Evolutionary conservation across 2,329 filamentous ascomycete species (phyloP), one percentile per base, ranked within the genome.

Genomic region (Pseudocercospora ulei): DNA sequence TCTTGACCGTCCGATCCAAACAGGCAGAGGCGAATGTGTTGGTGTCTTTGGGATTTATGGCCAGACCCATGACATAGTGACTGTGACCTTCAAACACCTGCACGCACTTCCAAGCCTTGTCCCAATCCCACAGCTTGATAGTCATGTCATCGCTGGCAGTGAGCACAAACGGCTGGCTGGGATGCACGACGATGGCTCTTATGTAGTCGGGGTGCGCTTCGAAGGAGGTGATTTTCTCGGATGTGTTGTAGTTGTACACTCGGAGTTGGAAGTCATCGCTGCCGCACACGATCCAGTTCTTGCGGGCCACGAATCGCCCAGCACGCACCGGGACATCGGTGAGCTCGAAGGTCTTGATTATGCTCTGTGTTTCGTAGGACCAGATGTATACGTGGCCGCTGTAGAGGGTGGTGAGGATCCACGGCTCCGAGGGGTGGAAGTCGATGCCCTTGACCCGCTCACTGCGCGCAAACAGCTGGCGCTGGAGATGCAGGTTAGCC

Each of bases 241-340:
- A 93, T 38, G 90, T 98, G 68, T 98, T 96, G 74, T 96, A 98
- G 70, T 98, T 96, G 75, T 94, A 93, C 49, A 93, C 83, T 54
- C 88, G 82, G 46, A 81, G 62, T 57, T 80, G 75, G 68, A 92
- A 98, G 68, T 94, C 85, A 68, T 93, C 84, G 52, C 81, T 88
- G 59, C 90, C 90, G 66, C 59, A 62, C 9, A 62, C 59, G 23
- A 62, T 62, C 90, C 90, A 98, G 66, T 96, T 98, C 78, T 98
- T 98, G 56, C 90, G 77, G 53, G 90, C 84, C 59, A 98, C 78
- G 65, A 98, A 98, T 55, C 90, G 83, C 58, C 90, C 90, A 47
- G 90, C 90, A 64, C 90, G 82, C 43, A 98, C 88, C 50, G 90
- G 90, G 35, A 98, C 90, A 72, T 98, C 90, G 61, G 88, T 95